These are phyloP conservation scores for Beta macrorhiza DNA, from an alignment of 179 eudicot genomes.

Conservation along the genomic window DNA sequence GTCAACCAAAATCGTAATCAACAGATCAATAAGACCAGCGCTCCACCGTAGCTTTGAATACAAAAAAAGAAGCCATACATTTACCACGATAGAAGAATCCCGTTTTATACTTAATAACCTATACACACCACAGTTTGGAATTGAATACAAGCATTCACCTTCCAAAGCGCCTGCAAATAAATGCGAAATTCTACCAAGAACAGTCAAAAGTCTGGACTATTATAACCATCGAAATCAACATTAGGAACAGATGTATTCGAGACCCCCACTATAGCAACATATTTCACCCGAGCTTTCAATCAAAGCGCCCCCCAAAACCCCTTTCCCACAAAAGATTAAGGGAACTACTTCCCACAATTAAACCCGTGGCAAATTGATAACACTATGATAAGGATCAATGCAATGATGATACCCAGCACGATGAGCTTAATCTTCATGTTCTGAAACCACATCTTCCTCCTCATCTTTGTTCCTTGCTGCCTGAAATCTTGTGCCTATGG, in stretches of 20 bases:
- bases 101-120: slow-evolving; percentile 21
- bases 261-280: slow-evolving; percentile 13
- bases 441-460: slow-evolving; percentile 23
- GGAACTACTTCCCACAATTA: slow-evolving; percentile 18
- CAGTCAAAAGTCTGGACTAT: slow-evolving; percentile 24
- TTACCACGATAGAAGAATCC: slow-evolving; percentile 13
- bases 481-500: slow-evolving; percentile 31
- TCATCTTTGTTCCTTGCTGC: slow-evolving; percentile 30
- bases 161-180: slow-evolving; percentile 18
- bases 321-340: background rate
- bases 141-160: slow-evolving; percentile 25
- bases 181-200: slow-evolving; percentile 24
- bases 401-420: slow-evolving; percentile 22
- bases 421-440: slow-evolving; percentile 36
- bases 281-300: slow-evolving; percentile 20
- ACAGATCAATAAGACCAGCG: slow-evolving; percentile 16
- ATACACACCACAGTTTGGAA: slow-evolving; percentile 26
- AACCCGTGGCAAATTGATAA: slow-evolving; percentile 24
- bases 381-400: slow-evolving; percentile 25
- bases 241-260: slow-evolving; percentile 14
- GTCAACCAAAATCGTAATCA: slow-evolving; percentile 19
- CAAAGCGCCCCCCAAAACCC: background rate
- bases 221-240: slow-evolving; percentile 19
- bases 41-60: slow-evolving; percentile 23
- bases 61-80: slow-evolving; percentile 17